phyloP scores from a whole-genome alignment of 345 rosid genomes.

The Jatropha curcas region DNA sequence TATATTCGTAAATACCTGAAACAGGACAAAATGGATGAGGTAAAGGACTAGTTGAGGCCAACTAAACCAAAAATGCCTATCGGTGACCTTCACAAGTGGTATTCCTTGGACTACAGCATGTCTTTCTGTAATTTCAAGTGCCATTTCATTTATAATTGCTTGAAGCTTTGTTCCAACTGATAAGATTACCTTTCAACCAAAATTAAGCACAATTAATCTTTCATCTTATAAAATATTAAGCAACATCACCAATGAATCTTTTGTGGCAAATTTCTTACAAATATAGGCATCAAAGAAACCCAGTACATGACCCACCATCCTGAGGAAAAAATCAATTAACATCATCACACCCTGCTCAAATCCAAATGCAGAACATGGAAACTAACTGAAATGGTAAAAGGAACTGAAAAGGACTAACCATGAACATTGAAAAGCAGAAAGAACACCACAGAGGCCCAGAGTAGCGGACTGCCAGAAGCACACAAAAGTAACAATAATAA shows the following conservation, averaged over 20 bases:
- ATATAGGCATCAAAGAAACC: constrained; percentile 65
- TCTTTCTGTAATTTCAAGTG: constrained; percentile 83
- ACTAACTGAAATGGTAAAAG: no score
- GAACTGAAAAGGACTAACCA: constrained; percentile 43
- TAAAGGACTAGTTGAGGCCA: constrained; percentile 75
- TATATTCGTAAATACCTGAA: constrained; percentile 59
- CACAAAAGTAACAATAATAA: not conserved
- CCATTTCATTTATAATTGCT: constrained; percentile 79
- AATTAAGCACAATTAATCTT: not conserved
- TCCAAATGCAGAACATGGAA: not conserved
- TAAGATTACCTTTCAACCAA: constrained; percentile 61
- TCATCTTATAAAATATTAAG: constrained; percentile 1
- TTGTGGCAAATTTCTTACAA: constrained; percentile 51
- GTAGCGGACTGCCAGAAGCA: constrained; percentile 52
- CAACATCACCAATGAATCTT: not conserved
- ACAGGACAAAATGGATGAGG: constrained; percentile 85
- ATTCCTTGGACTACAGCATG: constrained; percentile 93
- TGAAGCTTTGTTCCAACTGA: constrained; percentile 94
- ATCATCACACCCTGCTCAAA: not conserved
- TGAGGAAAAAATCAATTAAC: constrained; percentile 27
- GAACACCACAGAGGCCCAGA: constrained; percentile 76
- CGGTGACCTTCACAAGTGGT: constrained; percentile 90
- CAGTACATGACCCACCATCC: constrained; percentile 69
- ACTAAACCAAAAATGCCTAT: constrained; percentile 78
- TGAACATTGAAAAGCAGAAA: constrained; percentile 74